Evolutionary conservation across 164 flowering plant species (phyloP).

Genomic region (Tetracentron sinense): DNA sequence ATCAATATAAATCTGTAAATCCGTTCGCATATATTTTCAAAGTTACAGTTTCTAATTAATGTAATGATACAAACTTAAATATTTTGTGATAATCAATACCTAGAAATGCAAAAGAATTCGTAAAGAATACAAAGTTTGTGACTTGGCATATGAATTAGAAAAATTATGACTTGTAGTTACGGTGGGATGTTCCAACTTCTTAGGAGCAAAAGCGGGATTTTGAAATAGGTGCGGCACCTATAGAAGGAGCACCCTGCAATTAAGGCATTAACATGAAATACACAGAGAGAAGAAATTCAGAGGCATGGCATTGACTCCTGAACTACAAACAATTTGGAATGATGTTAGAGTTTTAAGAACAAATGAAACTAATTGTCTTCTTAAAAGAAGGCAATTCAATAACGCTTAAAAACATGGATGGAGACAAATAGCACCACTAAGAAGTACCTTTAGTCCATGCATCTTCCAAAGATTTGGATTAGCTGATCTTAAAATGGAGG

Average conservation of each 20-base stretch:
- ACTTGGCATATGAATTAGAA: not conserved
- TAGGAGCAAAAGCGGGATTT: not conserved
- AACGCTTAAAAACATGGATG: not conserved
- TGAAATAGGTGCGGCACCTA: no score
- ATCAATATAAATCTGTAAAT: no score
- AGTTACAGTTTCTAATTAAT: not conserved
- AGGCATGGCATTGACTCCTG: not conserved
- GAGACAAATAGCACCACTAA: not conserved
- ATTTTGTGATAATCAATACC: not conserved
- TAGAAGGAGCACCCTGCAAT: not conserved
- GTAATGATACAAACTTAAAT: not conserved
- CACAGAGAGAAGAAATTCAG: not conserved
- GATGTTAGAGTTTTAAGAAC: not conserved
- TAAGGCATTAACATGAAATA: not conserved
- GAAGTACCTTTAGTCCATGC: slow-evolving; percentile 60
- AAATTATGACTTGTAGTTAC: not conserved
- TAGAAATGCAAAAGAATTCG: not conserved
- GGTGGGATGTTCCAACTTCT: not conserved
- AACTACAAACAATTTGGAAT: not conserved
- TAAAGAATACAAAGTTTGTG: no score
- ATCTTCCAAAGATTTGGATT: slow-evolving; percentile 48
- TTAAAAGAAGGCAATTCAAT: not conserved
- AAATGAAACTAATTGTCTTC: not conserved
- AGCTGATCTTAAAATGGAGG: slow-evolving; percentile 41
- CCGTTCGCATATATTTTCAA: not conserved